Conservation (phyloP, 2,329 filamentous ascomycete genomes). For the Penicillium sp. region DNA sequence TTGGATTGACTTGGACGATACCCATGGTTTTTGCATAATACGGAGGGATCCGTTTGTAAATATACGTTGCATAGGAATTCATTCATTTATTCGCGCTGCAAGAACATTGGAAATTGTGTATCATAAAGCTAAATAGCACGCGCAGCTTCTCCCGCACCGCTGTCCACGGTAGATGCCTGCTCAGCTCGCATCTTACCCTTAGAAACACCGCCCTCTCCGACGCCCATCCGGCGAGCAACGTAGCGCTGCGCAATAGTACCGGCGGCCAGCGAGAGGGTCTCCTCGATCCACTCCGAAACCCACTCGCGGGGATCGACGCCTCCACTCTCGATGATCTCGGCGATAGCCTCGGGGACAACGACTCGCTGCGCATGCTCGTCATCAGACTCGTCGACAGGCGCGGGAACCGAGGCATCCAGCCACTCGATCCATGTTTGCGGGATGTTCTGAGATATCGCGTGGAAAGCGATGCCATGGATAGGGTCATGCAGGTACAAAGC, state of each 20-base stretch:
- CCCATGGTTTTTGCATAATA: conserved; percentile 24
- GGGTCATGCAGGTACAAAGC: conserved; percentile 82
- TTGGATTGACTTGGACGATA: conserved; percentile 43
- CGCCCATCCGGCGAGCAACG: conserved; percentile 92
- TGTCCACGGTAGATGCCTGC: conserved; percentile 58
- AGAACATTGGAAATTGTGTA: background rate
- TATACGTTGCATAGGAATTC: background rate
- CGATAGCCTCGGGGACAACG: conserved; percentile 75
- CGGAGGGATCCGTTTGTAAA: background rate
- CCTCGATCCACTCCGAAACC: conserved; percentile 97
- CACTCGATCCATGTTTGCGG: conserved; percentile 86
- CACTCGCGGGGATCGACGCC: conserved; percentile 92
- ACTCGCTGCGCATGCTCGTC: conserved; percentile 33
- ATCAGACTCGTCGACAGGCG: conserved; percentile 42
- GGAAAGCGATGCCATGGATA: conserved; percentile 86
- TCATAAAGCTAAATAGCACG: conserved; percentile 47
- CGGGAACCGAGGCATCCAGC: conserved; percentile 70
- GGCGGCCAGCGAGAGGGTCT: conserved; percentile 73
- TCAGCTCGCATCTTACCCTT: conserved; percentile 55
- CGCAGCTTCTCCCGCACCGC: conserved; percentile 61
- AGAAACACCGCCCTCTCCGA: conserved; percentile 74
- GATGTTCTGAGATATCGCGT: conserved; percentile 77
- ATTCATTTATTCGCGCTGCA: background rate
- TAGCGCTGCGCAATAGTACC: conserved; percentile 93
- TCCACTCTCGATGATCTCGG: conserved; percentile 72